Conservation (phyloP, 352 stramenopile species). For the Phytophthora foliorum region DNA sequence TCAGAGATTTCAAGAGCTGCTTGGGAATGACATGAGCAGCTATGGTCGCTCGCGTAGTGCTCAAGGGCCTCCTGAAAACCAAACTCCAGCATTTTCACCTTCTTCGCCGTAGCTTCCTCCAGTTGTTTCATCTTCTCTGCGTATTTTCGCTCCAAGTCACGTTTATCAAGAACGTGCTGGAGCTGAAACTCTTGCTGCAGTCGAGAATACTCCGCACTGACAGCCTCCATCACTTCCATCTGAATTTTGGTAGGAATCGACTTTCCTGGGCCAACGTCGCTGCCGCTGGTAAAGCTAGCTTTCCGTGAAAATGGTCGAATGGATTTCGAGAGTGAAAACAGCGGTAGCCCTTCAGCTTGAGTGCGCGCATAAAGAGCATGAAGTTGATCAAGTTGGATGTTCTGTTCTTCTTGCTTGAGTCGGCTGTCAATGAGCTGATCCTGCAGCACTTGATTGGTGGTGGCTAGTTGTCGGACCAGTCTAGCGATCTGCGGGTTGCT, state of each 20-base stretch:
- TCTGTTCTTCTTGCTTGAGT: slow-evolving; percentile 68
- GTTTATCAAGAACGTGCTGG: slow-evolving; percentile 41
- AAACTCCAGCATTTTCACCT: slow-evolving; percentile 62
- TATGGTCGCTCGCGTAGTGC: slow-evolving; percentile 4
- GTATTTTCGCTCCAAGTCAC: slow-evolving; percentile 36
- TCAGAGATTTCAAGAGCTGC: not conserved
- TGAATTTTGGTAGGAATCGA: slow-evolving; percentile 41
- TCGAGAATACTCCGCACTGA: slow-evolving; percentile 51
- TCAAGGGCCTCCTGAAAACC: slow-evolving; percentile 42
- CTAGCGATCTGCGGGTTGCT: slow-evolving; percentile 38
- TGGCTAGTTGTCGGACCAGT: slow-evolving; percentile 54
- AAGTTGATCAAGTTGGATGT: slow-evolving; percentile 72
- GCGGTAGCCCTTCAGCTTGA: slow-evolving; percentile 40
- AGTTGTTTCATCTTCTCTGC: slow-evolving; percentile 30
- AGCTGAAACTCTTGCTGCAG: slow-evolving; percentile 54
- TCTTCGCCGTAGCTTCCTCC: slow-evolving; percentile 47
- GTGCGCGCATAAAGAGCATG: slow-evolving; percentile 65
- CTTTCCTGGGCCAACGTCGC: slow-evolving; percentile 19
- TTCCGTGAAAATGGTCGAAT: slow-evolving; percentile 47
- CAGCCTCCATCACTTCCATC: slow-evolving; percentile 61
- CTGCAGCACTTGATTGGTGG: slow-evolving; percentile 54
- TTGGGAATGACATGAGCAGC: slow-evolving; percentile 2
- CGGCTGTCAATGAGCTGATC: slow-evolving; percentile 59
- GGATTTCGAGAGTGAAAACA: slow-evolving; percentile 53
- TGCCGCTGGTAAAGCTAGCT: not conserved